Percentiles rank a stretch among this genome's conserved stretches.
Evolutionary conservation across 306 rosid genomes (phyloP).

Genomic region (Vicia sativa): DNA sequence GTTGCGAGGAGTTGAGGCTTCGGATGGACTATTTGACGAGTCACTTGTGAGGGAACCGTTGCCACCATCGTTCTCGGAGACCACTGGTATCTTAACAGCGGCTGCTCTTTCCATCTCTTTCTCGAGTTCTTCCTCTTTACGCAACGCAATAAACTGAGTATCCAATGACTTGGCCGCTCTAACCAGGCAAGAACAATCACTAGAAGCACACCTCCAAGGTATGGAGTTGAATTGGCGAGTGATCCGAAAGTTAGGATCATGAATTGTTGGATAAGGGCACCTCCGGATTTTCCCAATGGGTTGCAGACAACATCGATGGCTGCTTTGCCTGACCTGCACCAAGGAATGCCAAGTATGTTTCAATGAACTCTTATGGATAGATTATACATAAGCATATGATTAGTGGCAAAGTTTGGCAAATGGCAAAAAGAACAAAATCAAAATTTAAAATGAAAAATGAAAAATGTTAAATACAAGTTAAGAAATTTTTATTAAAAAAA

Average conservation of each 20-base stretch:
- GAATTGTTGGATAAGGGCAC: conserved; percentile 96
- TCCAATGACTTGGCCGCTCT: conserved; percentile 88
- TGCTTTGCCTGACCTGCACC: conserved; percentile 91
- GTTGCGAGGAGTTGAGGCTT: conserved; percentile 60
- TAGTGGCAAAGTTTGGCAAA: no score
- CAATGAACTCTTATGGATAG: neutral
- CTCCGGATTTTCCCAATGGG: conserved; percentile 97
- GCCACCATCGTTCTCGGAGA: conserved; percentile 57
- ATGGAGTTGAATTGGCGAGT: conserved; percentile 94
- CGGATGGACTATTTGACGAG: conserved; percentile 62
- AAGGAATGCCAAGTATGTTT: conserved; percentile 28
- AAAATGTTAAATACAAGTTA: no score
- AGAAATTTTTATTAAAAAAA: no score
- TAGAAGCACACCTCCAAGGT: conserved; percentile 86
- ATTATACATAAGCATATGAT: no score
- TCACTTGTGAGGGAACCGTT: conserved; percentile 63
- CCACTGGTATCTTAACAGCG: conserved; percentile 78
- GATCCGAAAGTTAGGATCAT: conserved; percentile 94
- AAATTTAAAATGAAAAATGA: no score
- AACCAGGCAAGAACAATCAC: conserved; percentile 89
- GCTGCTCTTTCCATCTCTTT: conserved; percentile 91
- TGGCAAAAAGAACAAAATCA: no score
- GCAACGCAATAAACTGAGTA: conserved; percentile 75
- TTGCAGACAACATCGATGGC: conserved; percentile 99
- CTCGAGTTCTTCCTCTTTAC: conserved; percentile 91